A percentile compares a stretch with the other conserved stretches of the same genome.
These are phyloP conservation scores for Capsella bursapastoris DNA, from an alignment of 345 rosid species.

Conservation along the genomic window DNA sequence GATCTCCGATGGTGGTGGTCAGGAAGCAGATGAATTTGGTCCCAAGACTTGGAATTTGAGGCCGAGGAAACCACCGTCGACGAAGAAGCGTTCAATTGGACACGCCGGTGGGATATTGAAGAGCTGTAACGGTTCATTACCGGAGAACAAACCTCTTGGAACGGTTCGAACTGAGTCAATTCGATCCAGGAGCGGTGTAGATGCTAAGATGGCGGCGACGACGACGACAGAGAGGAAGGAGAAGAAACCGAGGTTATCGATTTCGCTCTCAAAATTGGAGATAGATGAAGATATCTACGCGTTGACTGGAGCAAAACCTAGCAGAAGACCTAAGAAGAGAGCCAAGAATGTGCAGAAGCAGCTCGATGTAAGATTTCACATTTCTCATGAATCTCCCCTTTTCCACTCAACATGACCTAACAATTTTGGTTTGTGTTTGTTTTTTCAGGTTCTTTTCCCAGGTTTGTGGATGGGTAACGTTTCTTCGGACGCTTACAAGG, in stretches of 20 bases:
- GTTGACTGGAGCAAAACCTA: slow-evolving; percentile 75
- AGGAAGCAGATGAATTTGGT: slow-evolving; percentile 49
- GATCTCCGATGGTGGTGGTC: slow-evolving; percentile 46
- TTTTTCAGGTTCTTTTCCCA: slow-evolving; percentile 61
- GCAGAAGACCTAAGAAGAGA: slow-evolving; percentile 75
- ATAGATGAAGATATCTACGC: slow-evolving; percentile 73
- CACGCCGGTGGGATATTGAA: slow-evolving; percentile 40
- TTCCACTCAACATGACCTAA: slow-evolving; percentile 5
- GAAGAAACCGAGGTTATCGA: slow-evolving; percentile 59
- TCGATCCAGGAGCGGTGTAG: slow-evolving; percentile 44
- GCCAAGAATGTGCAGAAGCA: slow-evolving; percentile 71
- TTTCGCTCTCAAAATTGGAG: slow-evolving; percentile 65
- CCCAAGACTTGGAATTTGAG: slow-evolving; percentile 76
- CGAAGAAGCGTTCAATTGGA: slow-evolving; percentile 45
- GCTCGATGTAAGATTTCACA: slow-evolving; percentile 52
- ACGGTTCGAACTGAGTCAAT: slow-evolving; percentile 38
- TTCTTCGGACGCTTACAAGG: slow-evolving; percentile 62
- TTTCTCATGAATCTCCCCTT: slow-evolving; percentile 12
- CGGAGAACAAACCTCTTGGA: slow-evolving; percentile 45
- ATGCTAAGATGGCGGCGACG: slow-evolving; percentile 35
- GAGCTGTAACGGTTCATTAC: slow-evolving; percentile 40
- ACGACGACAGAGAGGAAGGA: slow-evolving; percentile 45
- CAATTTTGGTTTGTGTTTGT: neutral
- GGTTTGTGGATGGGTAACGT: slow-evolving; percentile 74
- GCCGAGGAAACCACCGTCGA: slow-evolving; percentile 54